Evolutionary conservation across 139 green algal genomes (phyloP).

Genomic region (Chara braunii): DNA sequence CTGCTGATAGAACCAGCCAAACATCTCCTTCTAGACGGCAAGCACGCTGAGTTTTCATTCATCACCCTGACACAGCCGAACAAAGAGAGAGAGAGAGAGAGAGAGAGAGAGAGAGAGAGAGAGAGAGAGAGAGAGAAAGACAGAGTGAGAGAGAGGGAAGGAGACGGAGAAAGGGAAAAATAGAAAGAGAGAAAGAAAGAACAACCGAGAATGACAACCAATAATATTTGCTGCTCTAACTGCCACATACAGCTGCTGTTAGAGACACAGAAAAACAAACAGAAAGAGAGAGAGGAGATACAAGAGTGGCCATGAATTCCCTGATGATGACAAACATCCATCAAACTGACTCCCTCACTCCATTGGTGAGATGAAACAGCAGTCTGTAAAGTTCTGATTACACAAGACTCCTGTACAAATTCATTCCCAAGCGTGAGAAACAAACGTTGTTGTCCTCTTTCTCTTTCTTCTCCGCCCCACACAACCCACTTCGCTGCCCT

Average conservation of each 20-base stretch:
- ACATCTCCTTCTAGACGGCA: too few relatives aligned
- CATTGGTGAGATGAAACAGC: not conserved
- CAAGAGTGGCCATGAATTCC: not conserved
- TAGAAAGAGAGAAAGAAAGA: not conserved
- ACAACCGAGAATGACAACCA: not conserved
- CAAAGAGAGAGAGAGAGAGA: not conserved
- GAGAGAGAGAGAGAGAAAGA: not conserved
- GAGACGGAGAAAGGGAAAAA: constrained; percentile 1
- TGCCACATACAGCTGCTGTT: not conserved
- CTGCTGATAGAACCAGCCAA: too few relatives aligned
- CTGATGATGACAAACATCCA: not conserved
- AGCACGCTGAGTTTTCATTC: too few relatives aligned
- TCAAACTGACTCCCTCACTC: not conserved
- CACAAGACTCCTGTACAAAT: too few relatives aligned
- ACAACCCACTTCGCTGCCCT: too few relatives aligned
- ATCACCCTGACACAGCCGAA: too few relatives aligned
- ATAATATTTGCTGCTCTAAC: too few relatives aligned
- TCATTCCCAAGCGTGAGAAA: too few relatives aligned
- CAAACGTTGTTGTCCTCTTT: too few relatives aligned
- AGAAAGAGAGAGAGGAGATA: not conserved
- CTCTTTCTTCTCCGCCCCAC: too few relatives aligned
- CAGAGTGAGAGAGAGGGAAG: not conserved
- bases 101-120: constrained; percentile 7
- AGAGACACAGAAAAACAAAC: not conserved
- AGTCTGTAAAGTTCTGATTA: too few relatives aligned